Evolutionary conservation across 768 basidiomycete species (phyloP).

Genomic region (Xerocomellus amylosporus): DNA sequence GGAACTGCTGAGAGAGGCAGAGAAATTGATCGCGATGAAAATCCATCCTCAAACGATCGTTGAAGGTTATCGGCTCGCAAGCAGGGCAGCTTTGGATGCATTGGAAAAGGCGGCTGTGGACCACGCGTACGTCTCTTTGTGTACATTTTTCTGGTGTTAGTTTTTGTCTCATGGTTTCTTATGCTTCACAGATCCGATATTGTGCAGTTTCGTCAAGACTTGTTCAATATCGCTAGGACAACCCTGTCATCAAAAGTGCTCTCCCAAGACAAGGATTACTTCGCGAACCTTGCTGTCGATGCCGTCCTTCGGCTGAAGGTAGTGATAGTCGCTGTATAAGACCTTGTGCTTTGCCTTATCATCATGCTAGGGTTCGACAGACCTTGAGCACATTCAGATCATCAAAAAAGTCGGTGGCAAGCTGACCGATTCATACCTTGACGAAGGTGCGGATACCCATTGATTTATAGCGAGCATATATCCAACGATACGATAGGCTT

Average conservation of each 20-base stretch:
- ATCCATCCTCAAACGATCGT: conserved; percentile 98
- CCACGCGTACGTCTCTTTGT: conserved; percentile 60
- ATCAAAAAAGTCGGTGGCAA: conserved; percentile 99
- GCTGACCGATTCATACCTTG: conserved; percentile 95
- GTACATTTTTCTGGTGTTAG: neutral
- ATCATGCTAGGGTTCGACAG: conserved; percentile 77
- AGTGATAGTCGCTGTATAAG: neutral
- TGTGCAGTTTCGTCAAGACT: conserved; percentile 76
- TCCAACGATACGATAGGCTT: conserved; percentile 56
- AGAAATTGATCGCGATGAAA: conserved; percentile 86
- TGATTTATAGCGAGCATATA: neutral
- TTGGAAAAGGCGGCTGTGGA: conserved; percentile 81
- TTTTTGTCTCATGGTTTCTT: neutral
- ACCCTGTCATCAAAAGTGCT: conserved; percentile 96
- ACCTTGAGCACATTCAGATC: conserved; percentile 97
- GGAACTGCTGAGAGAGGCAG: conserved; percentile 91
- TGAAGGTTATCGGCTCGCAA: conserved; percentile 94
- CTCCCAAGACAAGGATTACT: conserved; percentile 96
- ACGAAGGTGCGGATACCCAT: conserved; percentile 63
- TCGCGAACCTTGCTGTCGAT: conserved; percentile 95
- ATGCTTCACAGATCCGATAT: conserved; percentile 57
- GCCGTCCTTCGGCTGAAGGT: conserved; percentile 92
- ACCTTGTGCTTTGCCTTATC: neutral
- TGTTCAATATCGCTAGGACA: conserved; percentile 95
- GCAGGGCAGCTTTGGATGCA: conserved; percentile 76